Percentiles rank a stretch among this genome's conserved stretches.
phyloP scores from a whole-genome alignment of 345 rosid genomes.

The Melastoma malabathricum region DNA sequence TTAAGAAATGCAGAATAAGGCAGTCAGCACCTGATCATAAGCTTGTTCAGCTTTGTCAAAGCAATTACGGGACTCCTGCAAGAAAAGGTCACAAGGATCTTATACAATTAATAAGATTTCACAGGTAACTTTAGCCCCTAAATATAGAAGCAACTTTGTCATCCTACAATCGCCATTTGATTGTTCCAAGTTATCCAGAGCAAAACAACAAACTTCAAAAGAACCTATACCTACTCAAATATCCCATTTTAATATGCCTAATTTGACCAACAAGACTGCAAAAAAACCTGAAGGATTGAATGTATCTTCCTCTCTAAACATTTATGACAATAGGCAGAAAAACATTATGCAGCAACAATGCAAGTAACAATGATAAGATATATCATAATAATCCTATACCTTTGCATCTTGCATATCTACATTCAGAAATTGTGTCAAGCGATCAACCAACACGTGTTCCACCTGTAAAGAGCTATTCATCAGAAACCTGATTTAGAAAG shows the following conservation, averaged over 20 bases:
- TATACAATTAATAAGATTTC: not conserved
- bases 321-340: no score
- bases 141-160: not conserved
- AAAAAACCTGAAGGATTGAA: no score
- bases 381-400: conserved; percentile 21
- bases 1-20: not conserved
- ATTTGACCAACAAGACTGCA: no score
- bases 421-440: conserved; percentile 42
- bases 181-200: no score
- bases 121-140: not conserved
- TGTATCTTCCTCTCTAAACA: no score
- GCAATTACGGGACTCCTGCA: conserved; percentile 66
- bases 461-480: conserved; percentile 29
- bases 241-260: no score
- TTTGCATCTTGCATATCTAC: conserved; percentile 64
- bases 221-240: no score
- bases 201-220: no score
- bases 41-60: conserved; percentile 43
- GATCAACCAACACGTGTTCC: conserved; percentile 64
- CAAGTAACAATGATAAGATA: not conserved
- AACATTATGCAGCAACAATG: no score
- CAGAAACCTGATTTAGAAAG: conserved; percentile 6
- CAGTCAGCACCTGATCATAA: conserved; percentile 62
- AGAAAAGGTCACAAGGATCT: conserved; percentile 5
- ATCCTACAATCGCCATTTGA: no score